phyloP scores from a whole-genome alignment of 129 eudicot genomes.

The Smallanthus sonchifolius region DNA sequence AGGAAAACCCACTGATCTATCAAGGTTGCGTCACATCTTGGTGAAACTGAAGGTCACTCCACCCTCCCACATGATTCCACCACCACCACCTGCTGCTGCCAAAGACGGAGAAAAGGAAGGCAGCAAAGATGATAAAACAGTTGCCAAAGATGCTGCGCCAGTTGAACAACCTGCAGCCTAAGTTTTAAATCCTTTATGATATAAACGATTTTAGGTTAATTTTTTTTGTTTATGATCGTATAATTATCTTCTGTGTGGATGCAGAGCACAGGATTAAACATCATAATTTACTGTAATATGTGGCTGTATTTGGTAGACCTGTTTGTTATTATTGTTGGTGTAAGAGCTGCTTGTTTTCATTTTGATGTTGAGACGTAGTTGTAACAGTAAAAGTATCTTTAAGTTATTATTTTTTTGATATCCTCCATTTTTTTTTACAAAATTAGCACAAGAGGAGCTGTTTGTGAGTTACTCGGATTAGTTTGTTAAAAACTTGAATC shows the following conservation, averaged over 20 bases:
- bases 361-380: background rate
- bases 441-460: too few relatives aligned
- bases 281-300: constrained; percentile 18
- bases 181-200: constrained; percentile 2
- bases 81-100: constrained; percentile 31
- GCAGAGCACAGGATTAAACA: constrained; percentile 5
- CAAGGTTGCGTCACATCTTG: constrained; percentile 62
- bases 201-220: constrained; percentile 5
- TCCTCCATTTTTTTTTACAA: background rate
- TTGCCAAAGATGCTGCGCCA: constrained; percentile 36
- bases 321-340: constrained; percentile 32
- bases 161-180: constrained; percentile 41
- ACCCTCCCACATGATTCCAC: constrained; percentile 52
- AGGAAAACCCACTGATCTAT: constrained; percentile 65
- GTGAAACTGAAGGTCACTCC: constrained; percentile 68
- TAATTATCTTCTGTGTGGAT: constrained; percentile 6
- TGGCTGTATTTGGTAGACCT: constrained; percentile 24
- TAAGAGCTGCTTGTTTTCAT: background rate
- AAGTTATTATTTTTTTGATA: background rate
- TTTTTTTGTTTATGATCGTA: constrained; percentile 6
- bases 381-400: background rate
- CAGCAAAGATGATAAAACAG: constrained; percentile 37
- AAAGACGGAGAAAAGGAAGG: constrained; percentile 47
- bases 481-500: too few relatives aligned
- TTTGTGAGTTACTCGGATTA: too few relatives aligned